Percentiles rank a stretch among this genome's conserved stretches.
These are phyloP conservation scores for Asterophora lycoperdoides DNA, from an alignment of 768 basidiomycete species.

Conservation along the genomic window DNA sequence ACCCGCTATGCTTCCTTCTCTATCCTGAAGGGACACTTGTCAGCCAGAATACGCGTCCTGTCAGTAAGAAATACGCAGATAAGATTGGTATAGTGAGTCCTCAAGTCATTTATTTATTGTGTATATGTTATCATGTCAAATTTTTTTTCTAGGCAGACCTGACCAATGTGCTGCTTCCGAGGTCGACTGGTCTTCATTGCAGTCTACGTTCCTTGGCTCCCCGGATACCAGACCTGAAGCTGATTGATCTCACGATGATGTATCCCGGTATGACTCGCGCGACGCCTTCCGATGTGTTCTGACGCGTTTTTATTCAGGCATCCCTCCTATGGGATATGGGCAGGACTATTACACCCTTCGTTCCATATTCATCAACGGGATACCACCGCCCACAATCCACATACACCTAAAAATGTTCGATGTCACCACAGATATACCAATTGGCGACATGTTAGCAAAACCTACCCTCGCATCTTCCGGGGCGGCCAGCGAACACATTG, in stretches of 20 bases:
- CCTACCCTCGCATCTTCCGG: constrained; percentile 24
- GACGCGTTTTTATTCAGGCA: constrained; percentile 39
- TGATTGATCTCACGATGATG: constrained; percentile 88
- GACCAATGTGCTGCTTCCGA: constrained; percentile 77
- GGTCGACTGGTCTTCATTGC: constrained; percentile 88
- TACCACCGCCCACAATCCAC: constrained; percentile 82
- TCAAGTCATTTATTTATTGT: not conserved
- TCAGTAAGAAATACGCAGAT: constrained; percentile 84
- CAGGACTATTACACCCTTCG: constrained; percentile 87
- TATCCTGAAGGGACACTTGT: constrained; percentile 97
- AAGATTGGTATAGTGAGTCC: constrained; percentile 83
- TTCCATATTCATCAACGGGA: constrained; percentile 77
- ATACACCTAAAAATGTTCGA: constrained; percentile 82
- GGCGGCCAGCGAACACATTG: constrained; percentile 21
- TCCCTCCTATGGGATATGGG: constrained; percentile 77
- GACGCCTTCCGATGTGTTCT: not conserved
- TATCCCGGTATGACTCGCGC: constrained; percentile 67
- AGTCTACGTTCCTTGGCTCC: constrained; percentile 78
- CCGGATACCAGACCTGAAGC: constrained; percentile 66
- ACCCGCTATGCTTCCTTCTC: constrained; percentile 76
- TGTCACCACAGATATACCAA: constrained; percentile 62
- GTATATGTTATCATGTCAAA: not conserved
- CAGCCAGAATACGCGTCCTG: constrained; percentile 78
- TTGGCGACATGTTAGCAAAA: constrained; percentile 51
- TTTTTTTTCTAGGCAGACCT: constrained; percentile 60